These are phyloP conservation scores for Hippophae tibetana DNA, from an alignment of 306 rosid genomes.

Conservation along the genomic window DNA sequence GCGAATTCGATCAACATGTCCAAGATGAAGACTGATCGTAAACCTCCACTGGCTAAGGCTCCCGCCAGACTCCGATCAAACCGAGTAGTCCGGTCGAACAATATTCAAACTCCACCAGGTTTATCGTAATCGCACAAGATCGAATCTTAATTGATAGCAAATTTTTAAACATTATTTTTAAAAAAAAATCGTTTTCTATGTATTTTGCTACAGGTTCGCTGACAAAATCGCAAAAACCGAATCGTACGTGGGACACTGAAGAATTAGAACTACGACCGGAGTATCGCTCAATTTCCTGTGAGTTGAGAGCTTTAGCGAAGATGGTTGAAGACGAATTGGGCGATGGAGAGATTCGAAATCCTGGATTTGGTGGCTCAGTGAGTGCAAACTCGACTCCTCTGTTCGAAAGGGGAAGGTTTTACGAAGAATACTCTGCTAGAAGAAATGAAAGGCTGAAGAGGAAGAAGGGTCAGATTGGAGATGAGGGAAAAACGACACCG, in stretches of 20 bases:
- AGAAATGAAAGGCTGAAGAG: slow-evolving; percentile 83
- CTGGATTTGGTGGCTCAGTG: not conserved
- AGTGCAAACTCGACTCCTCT: slow-evolving; percentile 16
- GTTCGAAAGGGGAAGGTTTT: slow-evolving; percentile 71
- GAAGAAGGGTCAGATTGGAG: slow-evolving; percentile 30
- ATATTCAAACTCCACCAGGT: slow-evolving; percentile 67
- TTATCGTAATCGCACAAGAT: not conserved
- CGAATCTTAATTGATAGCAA: not conserved
- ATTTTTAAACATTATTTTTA: not conserved
- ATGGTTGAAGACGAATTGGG: slow-evolving; percentile 51
- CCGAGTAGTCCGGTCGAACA: slow-evolving; percentile 25
- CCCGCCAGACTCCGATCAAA: slow-evolving; percentile 50
- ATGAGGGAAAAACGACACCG: slow-evolving; percentile 17
- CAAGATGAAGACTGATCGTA: slow-evolving; percentile 39
- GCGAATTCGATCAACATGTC: slow-evolving; percentile 20
- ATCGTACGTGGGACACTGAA: slow-evolving; percentile 19
- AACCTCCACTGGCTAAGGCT: slow-evolving; percentile 71
- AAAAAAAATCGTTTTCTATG: too few species aligned
- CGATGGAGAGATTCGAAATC: slow-evolving; percentile 11
- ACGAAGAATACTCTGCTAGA: slow-evolving; percentile 73
- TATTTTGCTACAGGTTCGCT: slow-evolving; percentile 42
- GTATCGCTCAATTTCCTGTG: slow-evolving; percentile 60
- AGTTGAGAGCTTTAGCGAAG: slow-evolving; percentile 44
- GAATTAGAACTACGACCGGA: slow-evolving; percentile 59
- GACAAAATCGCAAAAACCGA: slow-evolving; percentile 39